Conservation (phyloP, 2,329 filamentous ascomycete species). For the Neofusicoccum parvum region DNA sequence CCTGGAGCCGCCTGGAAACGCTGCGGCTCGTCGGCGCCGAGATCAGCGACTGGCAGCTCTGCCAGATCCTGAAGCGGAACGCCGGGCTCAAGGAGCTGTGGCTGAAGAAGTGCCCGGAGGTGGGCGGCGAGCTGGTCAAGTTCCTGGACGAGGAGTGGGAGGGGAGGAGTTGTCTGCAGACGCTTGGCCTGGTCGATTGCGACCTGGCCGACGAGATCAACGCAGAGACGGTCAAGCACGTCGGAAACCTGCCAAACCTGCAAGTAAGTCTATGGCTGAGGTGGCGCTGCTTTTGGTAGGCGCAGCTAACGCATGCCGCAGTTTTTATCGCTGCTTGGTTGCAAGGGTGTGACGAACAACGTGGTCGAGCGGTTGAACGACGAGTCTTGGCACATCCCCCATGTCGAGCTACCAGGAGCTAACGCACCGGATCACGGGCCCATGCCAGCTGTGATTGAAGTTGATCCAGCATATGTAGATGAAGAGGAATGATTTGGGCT, state of each 20-base stretch:
- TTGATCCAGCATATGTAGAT: constrained; percentile 33
- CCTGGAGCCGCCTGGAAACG: constrained; percentile 24
- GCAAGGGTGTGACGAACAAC: constrained; percentile 28
- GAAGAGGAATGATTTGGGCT: constrained; percentile 11
- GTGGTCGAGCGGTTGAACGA: constrained; percentile 28
- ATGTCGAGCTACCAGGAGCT: constrained; percentile 25
- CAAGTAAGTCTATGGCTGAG: constrained; percentile 25
- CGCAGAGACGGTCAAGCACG: constrained; percentile 25
- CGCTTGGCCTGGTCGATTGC: constrained; percentile 29
- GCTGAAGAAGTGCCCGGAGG: constrained; percentile 27
- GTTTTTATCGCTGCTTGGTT: constrained; percentile 34
- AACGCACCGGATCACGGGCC: constrained; percentile 14
- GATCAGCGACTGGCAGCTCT: constrained; percentile 27
- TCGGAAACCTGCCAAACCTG: constrained; percentile 26
- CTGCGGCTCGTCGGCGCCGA: constrained; percentile 31
- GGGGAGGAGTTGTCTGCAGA: constrained; percentile 24
- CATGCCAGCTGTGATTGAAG: constrained; percentile 30
- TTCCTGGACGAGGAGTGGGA: constrained; percentile 29
- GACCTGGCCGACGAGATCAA: constrained; percentile 27
- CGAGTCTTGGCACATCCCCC: constrained; percentile 31
- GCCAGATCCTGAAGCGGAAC: constrained; percentile 25
- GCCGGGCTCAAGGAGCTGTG: constrained; percentile 28
- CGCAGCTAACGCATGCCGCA: constrained; percentile 23
- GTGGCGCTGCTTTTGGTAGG: not conserved
- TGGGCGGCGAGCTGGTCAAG: constrained; percentile 28